Percentiles rank a stretch among this genome's conserved stretches.
Evolutionary conservation across 768 basidiomycete genomes (phyloP).

Genomic region (Tulasnella sp.): DNA sequence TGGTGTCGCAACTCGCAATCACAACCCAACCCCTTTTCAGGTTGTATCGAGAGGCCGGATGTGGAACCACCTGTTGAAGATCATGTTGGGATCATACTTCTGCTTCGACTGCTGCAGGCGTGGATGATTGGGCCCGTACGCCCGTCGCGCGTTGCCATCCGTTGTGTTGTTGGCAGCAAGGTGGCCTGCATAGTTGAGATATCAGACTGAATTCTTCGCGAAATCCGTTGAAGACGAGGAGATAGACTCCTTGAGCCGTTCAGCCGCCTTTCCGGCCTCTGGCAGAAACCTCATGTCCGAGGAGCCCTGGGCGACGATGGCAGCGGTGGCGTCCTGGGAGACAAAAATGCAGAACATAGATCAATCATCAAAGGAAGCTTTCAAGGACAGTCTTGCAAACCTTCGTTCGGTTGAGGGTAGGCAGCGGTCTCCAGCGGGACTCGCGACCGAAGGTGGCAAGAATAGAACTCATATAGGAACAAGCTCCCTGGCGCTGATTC

Average conservation of each 20-base stretch:
- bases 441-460: background rate
- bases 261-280: background rate
- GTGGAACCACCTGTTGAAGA: slow-evolving; percentile 19
- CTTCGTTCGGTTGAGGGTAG: background rate
- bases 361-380: no score
- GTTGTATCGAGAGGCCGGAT: slow-evolving; percentile 11
- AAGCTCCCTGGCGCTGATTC: background rate
- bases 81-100: slow-evolving; percentile 17
- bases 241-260: background rate
- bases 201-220: background rate
- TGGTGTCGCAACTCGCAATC: no score
- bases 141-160: background rate
- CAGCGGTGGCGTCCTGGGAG: background rate
- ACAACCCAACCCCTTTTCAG: no score
- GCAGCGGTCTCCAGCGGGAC: slow-evolving; percentile 2
- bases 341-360: no score
- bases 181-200: background rate
- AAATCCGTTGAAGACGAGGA: background rate
- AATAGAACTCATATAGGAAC: slow-evolving; percentile 7
- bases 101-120: slow-evolving; percentile 15
- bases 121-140: slow-evolving; percentile 15
- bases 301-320: background rate
- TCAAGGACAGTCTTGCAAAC: background rate
- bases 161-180: background rate
- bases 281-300: background rate